A percentile compares a stretch with the other conserved stretches of the same genome.
Conservation (phyloP, 1,284 basidiomycete genomes). For the Fomitopsis palustris region DNA sequence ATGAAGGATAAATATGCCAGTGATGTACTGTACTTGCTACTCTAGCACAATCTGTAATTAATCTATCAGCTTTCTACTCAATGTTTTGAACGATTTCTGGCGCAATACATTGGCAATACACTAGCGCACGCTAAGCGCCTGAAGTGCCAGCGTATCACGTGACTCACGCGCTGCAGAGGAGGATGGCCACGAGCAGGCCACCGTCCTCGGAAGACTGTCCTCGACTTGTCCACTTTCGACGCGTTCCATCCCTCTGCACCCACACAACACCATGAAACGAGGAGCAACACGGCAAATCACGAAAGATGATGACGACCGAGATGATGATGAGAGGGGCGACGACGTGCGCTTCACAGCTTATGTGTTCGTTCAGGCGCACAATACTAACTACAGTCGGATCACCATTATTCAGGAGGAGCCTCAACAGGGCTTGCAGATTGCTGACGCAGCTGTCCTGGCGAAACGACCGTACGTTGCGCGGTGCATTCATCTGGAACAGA, state of each 20-base stretch:
- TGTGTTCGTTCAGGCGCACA: not conserved
- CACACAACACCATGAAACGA: constrained; percentile 56
- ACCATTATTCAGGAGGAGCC: constrained; percentile 27
- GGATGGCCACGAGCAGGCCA: too few species aligned
- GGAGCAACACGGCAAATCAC: constrained; percentile 70
- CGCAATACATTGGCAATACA: too few species aligned
- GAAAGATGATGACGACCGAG: constrained; percentile 46
- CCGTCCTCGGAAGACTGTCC: too few species aligned
- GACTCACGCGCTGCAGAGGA: not conserved
- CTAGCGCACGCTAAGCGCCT: too few species aligned
- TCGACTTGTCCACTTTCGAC: not conserved
- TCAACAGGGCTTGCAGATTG: constrained; percentile 47
- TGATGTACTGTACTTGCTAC: too few species aligned
- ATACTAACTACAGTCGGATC: not conserved
- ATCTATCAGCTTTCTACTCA: too few species aligned
- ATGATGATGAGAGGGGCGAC: constrained; percentile 37
- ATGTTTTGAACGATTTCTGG: too few species aligned
- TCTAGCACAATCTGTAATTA: too few species aligned
- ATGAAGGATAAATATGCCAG: not conserved
- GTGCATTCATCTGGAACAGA: constrained; percentile 4
- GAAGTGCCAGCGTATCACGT: not conserved
- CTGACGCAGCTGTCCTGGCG: constrained; percentile 49
- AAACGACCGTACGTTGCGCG: constrained; percentile 43
- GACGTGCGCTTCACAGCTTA: not conserved
- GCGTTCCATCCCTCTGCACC: not conserved